Evolutionary conservation across 495 filamentous ascomycete genomes (phyloP).

Genomic region (Rostrohypoxylon terebratum): DNA sequence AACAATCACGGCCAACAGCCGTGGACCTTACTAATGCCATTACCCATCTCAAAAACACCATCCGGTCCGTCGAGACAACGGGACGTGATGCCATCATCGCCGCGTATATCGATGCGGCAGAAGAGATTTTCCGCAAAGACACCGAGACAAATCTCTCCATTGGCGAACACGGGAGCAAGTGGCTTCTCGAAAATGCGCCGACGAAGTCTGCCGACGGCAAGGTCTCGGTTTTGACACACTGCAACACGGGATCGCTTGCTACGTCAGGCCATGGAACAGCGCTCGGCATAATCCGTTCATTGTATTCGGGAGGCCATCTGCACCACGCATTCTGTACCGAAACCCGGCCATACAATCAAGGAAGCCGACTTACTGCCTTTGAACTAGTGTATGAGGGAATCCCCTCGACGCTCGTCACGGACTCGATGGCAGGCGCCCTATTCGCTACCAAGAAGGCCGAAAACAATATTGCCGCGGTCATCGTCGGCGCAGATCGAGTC

Average conservation of each 20-base stretch:
- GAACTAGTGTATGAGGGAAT: constrained; percentile 94
- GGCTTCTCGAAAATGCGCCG: constrained; percentile 69
- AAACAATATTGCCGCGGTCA: constrained; percentile 79
- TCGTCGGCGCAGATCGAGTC: constrained; percentile 95
- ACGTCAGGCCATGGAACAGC: constrained; percentile 97
- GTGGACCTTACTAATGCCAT: constrained; percentile 95
- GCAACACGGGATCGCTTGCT: constrained; percentile 97
- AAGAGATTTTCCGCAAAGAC: constrained; percentile 89
- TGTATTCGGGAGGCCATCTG: constrained; percentile 72
- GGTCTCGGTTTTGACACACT: constrained; percentile 88
- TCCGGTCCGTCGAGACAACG: constrained; percentile 55
- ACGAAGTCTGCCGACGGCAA: constrained; percentile 56
- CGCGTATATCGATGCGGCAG: constrained; percentile 80
- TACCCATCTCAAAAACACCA: constrained; percentile 73
- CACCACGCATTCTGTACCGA: constrained; percentile 94
- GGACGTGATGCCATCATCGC: constrained; percentile 62
- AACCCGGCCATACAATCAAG: constrained; percentile 97
- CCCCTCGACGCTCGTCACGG: constrained; percentile 92
- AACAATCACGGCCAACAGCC: constrained; percentile 89
- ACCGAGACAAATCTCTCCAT: constrained; percentile 86
- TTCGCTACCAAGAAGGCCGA: constrained; percentile 68
- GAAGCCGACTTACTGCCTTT: constrained; percentile 92
- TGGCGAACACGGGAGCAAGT: constrained; percentile 83
- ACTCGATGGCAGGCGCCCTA: constrained; percentile 93
- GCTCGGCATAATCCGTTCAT: constrained; percentile 89